A percentile compares a stretch with the other conserved stretches of the same genome.
Evolutionary conservation across 768 basidiomycete species (phyloP).

Genomic region (Boletus sp.): DNA sequence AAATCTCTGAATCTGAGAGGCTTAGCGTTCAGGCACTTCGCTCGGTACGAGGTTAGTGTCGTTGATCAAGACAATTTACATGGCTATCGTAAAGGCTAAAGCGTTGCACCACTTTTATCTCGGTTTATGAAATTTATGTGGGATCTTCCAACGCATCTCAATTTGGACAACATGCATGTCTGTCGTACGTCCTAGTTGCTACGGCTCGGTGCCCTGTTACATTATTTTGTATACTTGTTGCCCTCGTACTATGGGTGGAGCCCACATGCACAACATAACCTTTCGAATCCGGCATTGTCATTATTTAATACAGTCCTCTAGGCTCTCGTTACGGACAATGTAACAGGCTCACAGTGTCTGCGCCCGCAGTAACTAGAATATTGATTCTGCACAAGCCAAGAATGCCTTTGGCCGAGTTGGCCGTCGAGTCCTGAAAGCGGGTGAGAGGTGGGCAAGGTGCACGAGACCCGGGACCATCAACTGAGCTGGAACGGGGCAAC

Average conservation of each 20-base stretch:
- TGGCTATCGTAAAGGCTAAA: too few relatives aligned
- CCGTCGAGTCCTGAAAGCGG: not conserved
- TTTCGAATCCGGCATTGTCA: not conserved
- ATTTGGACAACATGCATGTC: too few relatives aligned
- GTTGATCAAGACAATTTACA: too few relatives aligned
- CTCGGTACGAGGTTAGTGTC: not conserved
- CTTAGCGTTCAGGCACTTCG: not conserved
- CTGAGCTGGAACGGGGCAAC: not conserved
- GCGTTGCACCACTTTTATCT: too few relatives aligned
- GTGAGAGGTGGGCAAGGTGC: not conserved
- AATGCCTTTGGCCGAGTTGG: too few relatives aligned
- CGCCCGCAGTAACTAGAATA: not conserved
- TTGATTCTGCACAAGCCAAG: too few relatives aligned
- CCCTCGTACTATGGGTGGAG: not conserved
- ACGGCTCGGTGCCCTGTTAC: not conserved
- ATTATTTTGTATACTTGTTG: not conserved
- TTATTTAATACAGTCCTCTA: not conserved
- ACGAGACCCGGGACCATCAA: not conserved
- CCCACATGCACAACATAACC: not conserved
- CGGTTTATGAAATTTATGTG: too few relatives aligned
- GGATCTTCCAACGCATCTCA: too few relatives aligned
- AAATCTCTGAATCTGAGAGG: not conserved
- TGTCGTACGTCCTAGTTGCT: too few relatives aligned
- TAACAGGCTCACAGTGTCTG: not conserved
- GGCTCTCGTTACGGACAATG: not conserved